phyloP scores from a whole-genome alignment of 2,329 filamentous ascomycete species.

The Aspergillus thermomutatus region DNA sequence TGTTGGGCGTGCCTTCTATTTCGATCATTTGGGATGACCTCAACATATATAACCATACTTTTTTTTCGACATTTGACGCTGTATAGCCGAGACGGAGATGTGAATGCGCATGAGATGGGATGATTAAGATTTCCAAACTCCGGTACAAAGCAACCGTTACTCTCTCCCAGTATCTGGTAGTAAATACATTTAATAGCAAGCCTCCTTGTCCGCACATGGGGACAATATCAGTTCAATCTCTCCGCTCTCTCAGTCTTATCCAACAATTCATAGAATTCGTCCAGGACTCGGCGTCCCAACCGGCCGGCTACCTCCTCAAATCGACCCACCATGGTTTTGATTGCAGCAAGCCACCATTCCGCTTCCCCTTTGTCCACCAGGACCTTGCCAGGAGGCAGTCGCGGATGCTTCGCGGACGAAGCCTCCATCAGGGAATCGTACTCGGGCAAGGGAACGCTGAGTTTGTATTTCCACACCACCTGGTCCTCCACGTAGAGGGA shows the following conservation, averaged over 20 bases:
- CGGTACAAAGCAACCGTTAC: not conserved
- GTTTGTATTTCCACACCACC: slow-evolving; percentile 65
- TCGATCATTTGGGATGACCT: not conserved
- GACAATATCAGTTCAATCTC: slow-evolving; percentile 13
- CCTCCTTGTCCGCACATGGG: not conserved
- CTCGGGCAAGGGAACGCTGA: slow-evolving; percentile 33
- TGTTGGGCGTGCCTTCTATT: slow-evolving; percentile 15
- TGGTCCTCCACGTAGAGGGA: slow-evolving; percentile 76
- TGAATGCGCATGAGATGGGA: not conserved
- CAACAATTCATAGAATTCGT: slow-evolving; percentile 14
- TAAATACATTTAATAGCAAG: not conserved
- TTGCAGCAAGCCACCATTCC: slow-evolving; percentile 18
- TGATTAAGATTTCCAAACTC: not conserved
- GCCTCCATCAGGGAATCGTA: slow-evolving; percentile 2
- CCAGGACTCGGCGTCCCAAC: slow-evolving; percentile 6
- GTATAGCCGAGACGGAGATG: not conserved
- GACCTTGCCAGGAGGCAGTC: slow-evolving; percentile 30
- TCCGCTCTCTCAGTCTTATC: slow-evolving; percentile 15
- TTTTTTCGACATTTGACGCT: slow-evolving; percentile 1
- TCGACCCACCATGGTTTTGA: slow-evolving; percentile 18
- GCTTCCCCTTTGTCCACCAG: slow-evolving; percentile 26
- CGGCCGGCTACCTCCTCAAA: slow-evolving; percentile 14
- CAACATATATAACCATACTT: not conserved
- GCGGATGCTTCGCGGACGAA: slow-evolving; percentile 5
- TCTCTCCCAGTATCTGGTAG: not conserved